Evolutionary conservation across 495 filamentous ascomycete genomes (phyloP), one percentile per base, ranked within the genome.

Genomic region (Pseudevernia furfuracea): DNA sequence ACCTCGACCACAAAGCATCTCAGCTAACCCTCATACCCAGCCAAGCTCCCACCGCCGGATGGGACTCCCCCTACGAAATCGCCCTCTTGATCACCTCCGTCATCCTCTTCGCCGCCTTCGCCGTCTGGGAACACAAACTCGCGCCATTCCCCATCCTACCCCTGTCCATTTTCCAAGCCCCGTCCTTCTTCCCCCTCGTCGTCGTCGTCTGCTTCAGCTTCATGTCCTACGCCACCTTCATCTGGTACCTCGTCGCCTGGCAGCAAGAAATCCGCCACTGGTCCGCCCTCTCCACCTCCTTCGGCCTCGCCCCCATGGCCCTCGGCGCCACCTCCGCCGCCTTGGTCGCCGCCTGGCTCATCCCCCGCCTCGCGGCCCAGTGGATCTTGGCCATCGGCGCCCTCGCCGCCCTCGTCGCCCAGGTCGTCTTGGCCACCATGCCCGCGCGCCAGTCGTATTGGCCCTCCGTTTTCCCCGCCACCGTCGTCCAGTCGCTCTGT

Each of bases 161-260:
- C 0, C 68, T 82, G 11, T 72, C 75, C 15, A 82, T 83, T 28
- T 84, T 80, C 70, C 76, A 75, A 15, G 75, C 78, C 4, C 81
- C 80, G 7, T 80, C 76, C 0, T 80, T 83, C 71, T 70, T 72
- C 6, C 71, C 73, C 2, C 65, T 84, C n/a, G 69, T 83, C 34
- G 59, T 83, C 11, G 77, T 80, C 43, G 75, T 78, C 25, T 70
- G 83, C 25, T 72, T 83, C 38, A 77, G 75, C 52, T 80, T 80
- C 69, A 84, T 84, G 80, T 72, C 77, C 19, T 72, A 79, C 10
- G 79, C 80, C 5, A 81, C 74, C 12, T 66, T 75, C 15, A 71
- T 82, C 49, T 83, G 80, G 79, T 83, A 82, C 69, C 71, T 75
- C 66, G 68, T 77, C 12, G 67, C 74, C 15, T 83, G 77, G 77